Base-by-base conservation (phyloP, 192 early-diverging fungal species). In the Podila epigama region DNA sequence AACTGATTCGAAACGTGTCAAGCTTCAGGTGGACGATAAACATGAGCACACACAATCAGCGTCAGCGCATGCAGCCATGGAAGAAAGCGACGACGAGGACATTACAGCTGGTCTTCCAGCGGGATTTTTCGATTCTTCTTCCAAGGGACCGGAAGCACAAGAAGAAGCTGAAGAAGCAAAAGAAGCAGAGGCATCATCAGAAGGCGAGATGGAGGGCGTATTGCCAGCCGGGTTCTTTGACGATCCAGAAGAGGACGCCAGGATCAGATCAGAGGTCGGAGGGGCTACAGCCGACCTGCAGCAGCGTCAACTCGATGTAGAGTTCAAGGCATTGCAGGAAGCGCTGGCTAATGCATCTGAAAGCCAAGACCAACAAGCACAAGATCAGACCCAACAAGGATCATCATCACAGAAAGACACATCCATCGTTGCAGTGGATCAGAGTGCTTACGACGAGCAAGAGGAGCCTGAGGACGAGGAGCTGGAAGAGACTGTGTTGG, bases 181-280 rank as follows among this genome's bases (percentile, higher is more conserved):
- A 12, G 27, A 52, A 2, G 10, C 28, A 18, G 59, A 50, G 25
- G 63, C 44, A 12, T 5, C 13, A n/a, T 31, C 40, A 31, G 15
- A 50, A 4, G 35, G 51, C 31, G 67, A 69, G 11, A 77, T 77
- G 72, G 60, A 58, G 13, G 72, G 72, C 0, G 72, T 68, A 27
- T 37, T 86, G 22, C 85, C 85, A n/a, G 60, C 79, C 32, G 85
- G 85, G n/a, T 86, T 86, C 51, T 86, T 86, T 64, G 85, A 86
- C 60, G 79, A 84, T 52, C 79, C 82, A 18, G 79, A 80, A 35
- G 65, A 81, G 58, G 85, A 84, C 42, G 83, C 85, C 4, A 68
- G 73, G 22, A 60, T 75, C n/a, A 69, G 81, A 18, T 28, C 60
- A 4, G 72, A 77, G 32, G 66, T 77, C 48, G 72, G 72, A 50